Base-by-base conservation (phyloP, 768 basidiomycete genomes). In the Trametes punicea region DNA sequence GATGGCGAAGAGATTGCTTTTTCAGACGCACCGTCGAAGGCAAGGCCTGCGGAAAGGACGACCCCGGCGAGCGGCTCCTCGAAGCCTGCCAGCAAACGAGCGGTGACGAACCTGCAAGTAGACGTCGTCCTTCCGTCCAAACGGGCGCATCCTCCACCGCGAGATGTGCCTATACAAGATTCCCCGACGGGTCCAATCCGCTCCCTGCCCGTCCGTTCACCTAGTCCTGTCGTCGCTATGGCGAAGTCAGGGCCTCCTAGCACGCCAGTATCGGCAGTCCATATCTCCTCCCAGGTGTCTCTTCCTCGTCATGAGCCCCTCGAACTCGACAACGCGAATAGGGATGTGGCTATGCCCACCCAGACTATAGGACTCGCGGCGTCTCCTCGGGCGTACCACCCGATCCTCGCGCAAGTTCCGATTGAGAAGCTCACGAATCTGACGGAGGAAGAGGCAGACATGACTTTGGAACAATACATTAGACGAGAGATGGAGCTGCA, bases 381-480 rank as follows among this genome's bases (percentile, higher is more conserved):
- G 8, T 50, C 57, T 8, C 52, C 52, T 4, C 57, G 31, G 11
- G 40, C 58, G 6, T 60, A 55, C 30, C 58, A 60, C 26, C 58
- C 70, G 54, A 45, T 69, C 59, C 51, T 68, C 41, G 30, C 67
- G 16, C 45, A 57, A 41, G 13, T 69, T 9, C 62, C 71, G 6
- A 42, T 69, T 39, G 60, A 59, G 39, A 57, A 64, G 39, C 60
- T 69, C 10, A 33, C 56, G 11, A 59, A 60, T 21, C 73, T 90
- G 36, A 82, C 77, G 6, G 86, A 87, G 41, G 81, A 81, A 18
- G 88, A 93, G 67, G 75, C 85, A 56, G 71, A 76, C 18, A 86
- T 93, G 88, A 88, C 90, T 0, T 78, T 94, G 45, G 91, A 93
- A 64, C 82, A 93, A 64, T 89, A 89, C 82, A 84, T 93, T 55